Evolutionary conservation across 1,139 yeast genomes (phyloP), one percentile per base, ranked within the genome.

Genomic region (Candida sojae): DNA sequence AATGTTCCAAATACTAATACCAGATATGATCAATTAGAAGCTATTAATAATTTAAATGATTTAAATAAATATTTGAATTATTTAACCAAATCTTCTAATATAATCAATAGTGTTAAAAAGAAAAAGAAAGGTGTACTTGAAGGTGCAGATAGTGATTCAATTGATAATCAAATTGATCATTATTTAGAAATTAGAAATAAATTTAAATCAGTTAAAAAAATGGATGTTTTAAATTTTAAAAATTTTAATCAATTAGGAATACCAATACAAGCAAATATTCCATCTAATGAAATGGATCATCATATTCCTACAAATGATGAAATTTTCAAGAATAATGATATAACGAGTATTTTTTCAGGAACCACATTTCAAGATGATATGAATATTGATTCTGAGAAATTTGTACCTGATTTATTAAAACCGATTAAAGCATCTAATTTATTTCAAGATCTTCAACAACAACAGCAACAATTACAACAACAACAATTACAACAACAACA

Each of bases 31-130:
- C 75, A 73, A 55, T 57, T 75, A 31, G 80, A 75, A 47, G 62
- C 66, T 13, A 72, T 75, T 44, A 71, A 71, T 51, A 72, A 73
- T 49, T 59, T 73, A 34, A 70, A 71, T 51, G 80, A 75, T 57
- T 64, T 75, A 53, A 74, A 75, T 53, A 68, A 70, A 54, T 73
- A 74, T 49, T 59, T 75, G 43, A 68, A 66, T n/a, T 75, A 74
- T 53, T 59, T 72, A 37, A 67, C 70, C 37, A 73, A 70, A 48
- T 71, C 73, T 13, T 65, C 75, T 17, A 71, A 64, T 51, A 63
- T 75, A 12, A 69, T 75, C 44, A 74, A 72, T 50, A 64, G 75
- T 53, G 80, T 67, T 7, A 72, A 17, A 17, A 17, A 73, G 51
- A 65, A 63, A 9, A 25, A 13, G 12, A n/a, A 11, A 9, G 10